These are phyloP conservation scores for Candida endomychidarum DNA, from an alignment of 805 yeast species.

Conservation along the genomic window DNA sequence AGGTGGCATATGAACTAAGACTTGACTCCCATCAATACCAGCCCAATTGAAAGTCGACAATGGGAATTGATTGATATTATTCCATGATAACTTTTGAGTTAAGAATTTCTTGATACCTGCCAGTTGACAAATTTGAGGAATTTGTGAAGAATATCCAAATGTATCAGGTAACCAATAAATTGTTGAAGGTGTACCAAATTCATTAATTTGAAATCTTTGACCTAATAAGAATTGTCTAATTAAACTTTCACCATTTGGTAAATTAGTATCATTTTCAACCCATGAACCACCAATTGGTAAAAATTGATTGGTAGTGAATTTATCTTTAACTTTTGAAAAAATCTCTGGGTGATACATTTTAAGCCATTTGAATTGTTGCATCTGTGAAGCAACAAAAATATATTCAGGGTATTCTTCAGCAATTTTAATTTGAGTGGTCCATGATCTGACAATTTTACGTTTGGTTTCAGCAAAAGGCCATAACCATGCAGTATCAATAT, in stretches of 20 bases:
- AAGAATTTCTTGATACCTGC: conserved; percentile 83
- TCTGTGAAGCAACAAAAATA: conserved; percentile 92
- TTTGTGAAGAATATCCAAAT: conserved; percentile 92
- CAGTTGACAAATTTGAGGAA: conserved; percentile 88
- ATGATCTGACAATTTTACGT: conserved; percentile 87
- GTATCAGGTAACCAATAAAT: conserved; percentile 97
- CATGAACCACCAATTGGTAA: conserved; percentile 95
- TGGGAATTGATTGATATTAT: conserved; percentile 89
- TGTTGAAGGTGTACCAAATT: conserved; percentile 74
- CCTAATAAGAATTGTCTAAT: conserved; percentile 88
- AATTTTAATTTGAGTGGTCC: conserved; percentile 89
- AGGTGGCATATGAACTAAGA: conserved; percentile 97
- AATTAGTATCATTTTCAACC: conserved; percentile 96
- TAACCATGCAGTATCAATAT: conserved; percentile 97
- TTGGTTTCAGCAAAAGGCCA: conserved; percentile 99
- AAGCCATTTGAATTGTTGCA: conserved; percentile 94
- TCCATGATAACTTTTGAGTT: conserved; percentile 96
- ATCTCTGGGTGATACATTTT: conserved; percentile 82
- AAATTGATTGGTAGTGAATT: conserved; percentile 70
- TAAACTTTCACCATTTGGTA: conserved; percentile 92
- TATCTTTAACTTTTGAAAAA: conserved; percentile 60
- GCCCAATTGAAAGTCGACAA: conserved; percentile 92
- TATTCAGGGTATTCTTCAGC: conserved; percentile 91
- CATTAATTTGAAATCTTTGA: conserved; percentile 75
- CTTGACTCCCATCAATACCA: conserved; percentile 91